Evolutionary conservation across 768 basidiomycete species (phyloP).

Genomic region (Panaeolus papilionaceus): DNA sequence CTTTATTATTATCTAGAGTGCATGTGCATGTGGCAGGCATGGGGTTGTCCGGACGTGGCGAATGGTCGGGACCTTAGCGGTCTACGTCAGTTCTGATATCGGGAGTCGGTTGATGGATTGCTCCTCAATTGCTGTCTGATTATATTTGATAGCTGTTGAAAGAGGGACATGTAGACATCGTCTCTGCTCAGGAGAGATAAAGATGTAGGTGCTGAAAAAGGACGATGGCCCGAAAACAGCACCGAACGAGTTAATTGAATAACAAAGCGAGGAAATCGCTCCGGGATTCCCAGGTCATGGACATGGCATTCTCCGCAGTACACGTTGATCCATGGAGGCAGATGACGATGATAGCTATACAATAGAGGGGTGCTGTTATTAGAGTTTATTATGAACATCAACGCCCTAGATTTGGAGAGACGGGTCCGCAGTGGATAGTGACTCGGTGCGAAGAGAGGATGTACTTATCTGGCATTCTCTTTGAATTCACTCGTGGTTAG

Average conservation of each 20-base stretch:
- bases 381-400: slow-evolving; percentile 8
- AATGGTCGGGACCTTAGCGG: slow-evolving; percentile 1
- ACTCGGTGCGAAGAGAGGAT: background rate
- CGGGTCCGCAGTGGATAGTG: slow-evolving; percentile 7
- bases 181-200: background rate
- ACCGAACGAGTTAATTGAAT: background rate
- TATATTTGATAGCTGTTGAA: background rate
- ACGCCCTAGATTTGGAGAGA: background rate
- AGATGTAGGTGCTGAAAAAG: background rate
- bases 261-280: background rate
- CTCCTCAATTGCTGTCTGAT: slow-evolving; percentile 1
- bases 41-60: background rate
- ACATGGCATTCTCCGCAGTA: slow-evolving; percentile 7
- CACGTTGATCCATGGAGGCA: slow-evolving; percentile 9
- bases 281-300: slow-evolving; percentile 2
- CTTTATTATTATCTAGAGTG: background rate
- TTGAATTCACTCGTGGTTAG: background rate
- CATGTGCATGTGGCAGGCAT: slow-evolving; percentile 1
- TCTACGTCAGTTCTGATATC: background rate
- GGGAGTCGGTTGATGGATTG: background rate
- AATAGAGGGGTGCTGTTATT: background rate
- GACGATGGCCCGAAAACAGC: background rate
- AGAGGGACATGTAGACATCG: background rate
- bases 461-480: background rate
- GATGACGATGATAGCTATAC: background rate